Evolutionary conservation across 371 early-diverging fungal genomes (phyloP).

Genomic region (Mycotypha africana): DNA sequence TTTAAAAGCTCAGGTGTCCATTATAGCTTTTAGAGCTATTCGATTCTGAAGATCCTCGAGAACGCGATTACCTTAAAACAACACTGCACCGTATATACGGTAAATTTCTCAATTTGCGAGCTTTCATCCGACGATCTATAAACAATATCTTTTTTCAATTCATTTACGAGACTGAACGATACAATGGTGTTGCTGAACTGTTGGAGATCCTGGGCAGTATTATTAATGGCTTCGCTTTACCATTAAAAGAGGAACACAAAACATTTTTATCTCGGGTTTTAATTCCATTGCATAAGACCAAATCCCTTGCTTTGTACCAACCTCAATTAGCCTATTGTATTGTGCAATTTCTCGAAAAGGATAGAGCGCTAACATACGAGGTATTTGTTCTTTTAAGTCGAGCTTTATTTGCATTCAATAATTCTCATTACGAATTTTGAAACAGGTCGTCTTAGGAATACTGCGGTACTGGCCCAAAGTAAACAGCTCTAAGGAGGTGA

Average conservation of each 20-base stretch:
- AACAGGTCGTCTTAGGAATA: constrained; percentile 76
- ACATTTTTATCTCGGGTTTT: constrained; percentile 83
- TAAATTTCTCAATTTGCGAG: constrained; percentile 89
- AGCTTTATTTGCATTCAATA: too few species aligned
- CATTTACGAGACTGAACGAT: constrained; percentile 90
- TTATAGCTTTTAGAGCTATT: constrained; percentile 82
- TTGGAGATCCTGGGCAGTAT: constrained; percentile 95
- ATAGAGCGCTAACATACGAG: constrained; percentile 80
- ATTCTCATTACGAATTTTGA: too few species aligned
- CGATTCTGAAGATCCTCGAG: constrained; percentile 94
- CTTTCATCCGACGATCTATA: constrained; percentile 93
- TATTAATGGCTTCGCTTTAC: constrained; percentile 95
- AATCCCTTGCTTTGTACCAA: constrained; percentile 84
- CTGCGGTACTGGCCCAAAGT: constrained; percentile 96
- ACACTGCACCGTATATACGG: constrained; percentile 96
- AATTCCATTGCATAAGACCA: constrained; percentile 90
- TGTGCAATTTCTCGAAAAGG: constrained; percentile 95
- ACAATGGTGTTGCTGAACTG: constrained; percentile 94
- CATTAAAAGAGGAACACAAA: constrained; percentile 95
- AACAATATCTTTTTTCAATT: constrained; percentile 95
- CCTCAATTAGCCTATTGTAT: constrained; percentile 95
- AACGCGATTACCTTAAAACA: constrained; percentile 93
- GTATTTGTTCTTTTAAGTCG: too few species aligned
- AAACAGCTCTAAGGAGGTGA: constrained; percentile 94
- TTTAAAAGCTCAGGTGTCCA: background rate